Evolutionary conservation across 2,329 filamentous ascomycete species (phyloP), one percentile per base, ranked within the genome.

Genomic region (Hypoxylon sp.): DNA sequence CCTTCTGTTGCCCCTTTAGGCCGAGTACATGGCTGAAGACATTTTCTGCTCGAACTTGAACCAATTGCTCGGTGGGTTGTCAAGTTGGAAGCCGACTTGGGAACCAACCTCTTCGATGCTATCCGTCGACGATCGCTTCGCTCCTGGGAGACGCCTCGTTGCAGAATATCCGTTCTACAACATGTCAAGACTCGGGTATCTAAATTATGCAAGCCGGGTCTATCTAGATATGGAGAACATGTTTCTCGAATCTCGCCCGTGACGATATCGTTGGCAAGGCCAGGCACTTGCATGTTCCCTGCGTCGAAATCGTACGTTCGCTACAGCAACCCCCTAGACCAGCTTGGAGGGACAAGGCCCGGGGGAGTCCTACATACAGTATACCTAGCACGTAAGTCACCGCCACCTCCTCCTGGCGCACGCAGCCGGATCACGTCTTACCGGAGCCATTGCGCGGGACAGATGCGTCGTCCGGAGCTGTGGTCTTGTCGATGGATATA

Each of bases 1-100:
- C 61, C 53, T 60, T 40, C 55, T 15, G 60, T 65, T 69, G 46
- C 68, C 62, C 23, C 52, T 68, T 70, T 67, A 52, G 62, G 67
- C 48, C 51, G 52, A 51, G 52, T 60, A 62, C 54, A 54, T 62
- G 33, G 50, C 40, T 48, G 55, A 41, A 51, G 46, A 50, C 46
- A 54, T 51, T 31, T 37, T 35, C 45, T 48, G 11, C 42, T 40
- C 55, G 23, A 31, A 55, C 49, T 33, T 52, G 29, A 20, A 55
- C 46, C 48, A 51, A 51, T 43, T 48, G 10, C n/a, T 47, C 37
- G 29, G 11, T 21, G n/a, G n/a, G n/a, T 33, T 13, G 18, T 24
- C 26, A 23, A 23, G 37, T 55, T 47, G 37, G n/a, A 41, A 38
- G 20, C 33, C 45, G 38, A 20, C 18, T 53, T 35, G 21, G 48